Conservation (phyloP, 2,329 filamentous ascomycete genomes). For the Beauveria varroae region DNA sequence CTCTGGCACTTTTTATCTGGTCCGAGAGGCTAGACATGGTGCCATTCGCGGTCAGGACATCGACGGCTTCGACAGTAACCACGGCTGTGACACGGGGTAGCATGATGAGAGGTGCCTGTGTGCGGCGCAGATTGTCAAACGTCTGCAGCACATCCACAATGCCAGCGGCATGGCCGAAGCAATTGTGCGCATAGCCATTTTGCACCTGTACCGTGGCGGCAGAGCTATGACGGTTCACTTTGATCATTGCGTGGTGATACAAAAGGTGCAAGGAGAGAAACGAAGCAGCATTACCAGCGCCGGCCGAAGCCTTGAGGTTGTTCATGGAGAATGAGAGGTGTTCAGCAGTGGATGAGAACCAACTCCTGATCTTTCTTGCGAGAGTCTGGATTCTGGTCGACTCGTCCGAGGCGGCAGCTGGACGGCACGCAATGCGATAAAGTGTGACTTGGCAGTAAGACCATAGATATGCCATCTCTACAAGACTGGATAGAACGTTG, state of each 20-base stretch:
- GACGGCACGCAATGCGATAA: slow-evolving; percentile 31
- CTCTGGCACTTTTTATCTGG: slow-evolving; percentile 46
- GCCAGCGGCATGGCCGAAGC: slow-evolving; percentile 44
- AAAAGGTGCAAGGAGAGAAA: slow-evolving; percentile 60
- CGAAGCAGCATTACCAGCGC: slow-evolving; percentile 45
- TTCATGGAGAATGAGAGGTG: slow-evolving; percentile 45
- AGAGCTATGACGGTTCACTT: slow-evolving; percentile 54
- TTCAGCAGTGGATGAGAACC: slow-evolving; percentile 49
- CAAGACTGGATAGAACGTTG: slow-evolving; percentile 51
- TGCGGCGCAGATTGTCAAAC: slow-evolving; percentile 30
- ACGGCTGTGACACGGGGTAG: slow-evolving; percentile 57
- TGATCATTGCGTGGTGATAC: slow-evolving; percentile 57
- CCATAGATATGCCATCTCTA: slow-evolving; percentile 59
- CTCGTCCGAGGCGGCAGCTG: slow-evolving; percentile 21
- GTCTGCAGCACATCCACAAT: slow-evolving; percentile 41
- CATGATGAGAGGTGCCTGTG: slow-evolving; percentile 28
- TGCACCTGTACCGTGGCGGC: slow-evolving; percentile 30
- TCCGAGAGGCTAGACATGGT: slow-evolving; percentile 41
- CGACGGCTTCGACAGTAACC: slow-evolving; percentile 54
- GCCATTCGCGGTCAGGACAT: slow-evolving; percentile 57
- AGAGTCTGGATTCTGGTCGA: slow-evolving; percentile 36
- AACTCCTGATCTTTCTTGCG: slow-evolving; percentile 46
- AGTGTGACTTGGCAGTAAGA: slow-evolving; percentile 54
- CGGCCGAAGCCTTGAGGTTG: slow-evolving; percentile 50
- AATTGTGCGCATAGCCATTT: slow-evolving; percentile 37